Evolutionary conservation across 1,284 basidiomycete species (phyloP).

Genomic region (Pulveroboletus sp.): DNA sequence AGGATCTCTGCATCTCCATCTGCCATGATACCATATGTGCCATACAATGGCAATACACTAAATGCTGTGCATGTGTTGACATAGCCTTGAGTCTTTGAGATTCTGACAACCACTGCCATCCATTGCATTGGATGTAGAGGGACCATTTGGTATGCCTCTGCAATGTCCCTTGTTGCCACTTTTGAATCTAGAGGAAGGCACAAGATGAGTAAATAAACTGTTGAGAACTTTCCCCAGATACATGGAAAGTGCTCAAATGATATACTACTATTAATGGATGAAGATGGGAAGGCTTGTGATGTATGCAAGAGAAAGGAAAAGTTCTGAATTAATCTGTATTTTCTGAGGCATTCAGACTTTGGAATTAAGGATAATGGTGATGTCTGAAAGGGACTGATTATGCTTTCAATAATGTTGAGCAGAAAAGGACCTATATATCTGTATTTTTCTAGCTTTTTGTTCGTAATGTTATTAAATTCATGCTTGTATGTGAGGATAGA

Average conservation of each 20-base stretch:
- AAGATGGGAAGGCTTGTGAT: accelerated
- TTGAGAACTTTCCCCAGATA: background rate
- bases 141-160: background rate
- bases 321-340: background rate
- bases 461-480: no score
- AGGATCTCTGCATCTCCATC: no score
- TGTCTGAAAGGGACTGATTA: background rate
- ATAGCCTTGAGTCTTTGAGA: no score
- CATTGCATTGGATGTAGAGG: background rate
- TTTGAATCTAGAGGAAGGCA: background rate
- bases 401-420: background rate
- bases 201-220: background rate
- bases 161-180: background rate
- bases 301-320: background rate
- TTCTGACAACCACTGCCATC: background rate
- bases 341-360: background rate
- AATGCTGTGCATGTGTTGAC: no score
- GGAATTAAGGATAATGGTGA: background rate
- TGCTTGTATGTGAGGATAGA: no score
- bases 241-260: background rate
- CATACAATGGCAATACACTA: no score
- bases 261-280: background rate
- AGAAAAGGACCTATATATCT: background rate
- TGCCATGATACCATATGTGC: no score
- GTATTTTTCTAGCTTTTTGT: background rate